A percentile compares a stretch with the other conserved stretches of the same genome.
These are phyloP conservation scores for Dipodascus albidus DNA, from an alignment of 805 yeast genomes.

Conservation along the genomic window DNA sequence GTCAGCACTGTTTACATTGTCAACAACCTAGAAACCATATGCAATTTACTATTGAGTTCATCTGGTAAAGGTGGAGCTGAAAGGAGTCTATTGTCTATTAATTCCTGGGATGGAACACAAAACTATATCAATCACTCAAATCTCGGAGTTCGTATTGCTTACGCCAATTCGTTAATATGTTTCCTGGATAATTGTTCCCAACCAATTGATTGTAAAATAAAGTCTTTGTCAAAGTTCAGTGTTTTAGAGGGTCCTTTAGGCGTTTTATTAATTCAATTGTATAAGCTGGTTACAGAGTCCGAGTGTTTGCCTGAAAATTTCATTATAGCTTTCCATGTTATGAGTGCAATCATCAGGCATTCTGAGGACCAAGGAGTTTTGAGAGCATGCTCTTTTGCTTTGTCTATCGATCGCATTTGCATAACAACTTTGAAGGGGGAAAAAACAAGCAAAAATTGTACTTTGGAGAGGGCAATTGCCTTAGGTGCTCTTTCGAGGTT, in stretches of 20 bases:
- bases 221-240: slow-evolving; percentile 1
- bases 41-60: slow-evolving; percentile 13
- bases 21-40: slow-evolving; percentile 17
- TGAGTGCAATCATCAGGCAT: slow-evolving; percentile 4
- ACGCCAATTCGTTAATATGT: slow-evolving; percentile 15
- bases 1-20: slow-evolving; percentile 6
- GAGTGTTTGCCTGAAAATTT: slow-evolving; percentile 3
- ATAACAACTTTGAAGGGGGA: slow-evolving; percentile 2
- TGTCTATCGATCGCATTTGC: slow-evolving; percentile 9
- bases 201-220: slow-evolving; percentile 4
- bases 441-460: not conserved
- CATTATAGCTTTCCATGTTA: slow-evolving; percentile 6
- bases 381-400: slow-evolving; percentile 9
- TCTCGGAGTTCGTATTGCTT: slow-evolving; percentile 15
- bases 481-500: slow-evolving; percentile 4
- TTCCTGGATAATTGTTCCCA: slow-evolving; percentile 11
- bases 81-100: slow-evolving; percentile 10
- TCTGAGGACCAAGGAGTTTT: slow-evolving; percentile 9
- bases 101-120: slow-evolving; percentile 24
- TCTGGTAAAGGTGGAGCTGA: slow-evolving; percentile 2
- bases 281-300: slow-evolving; percentile 5
- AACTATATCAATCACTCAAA: slow-evolving; percentile 16
- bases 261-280: slow-evolving; percentile 5
- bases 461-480: slow-evolving; percentile 6
- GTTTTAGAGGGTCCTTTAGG: slow-evolving; percentile 9